phyloP scores from a whole-genome alignment of 2,329 filamentous ascomycete genomes.

The Epicoccum nigrum region DNA sequence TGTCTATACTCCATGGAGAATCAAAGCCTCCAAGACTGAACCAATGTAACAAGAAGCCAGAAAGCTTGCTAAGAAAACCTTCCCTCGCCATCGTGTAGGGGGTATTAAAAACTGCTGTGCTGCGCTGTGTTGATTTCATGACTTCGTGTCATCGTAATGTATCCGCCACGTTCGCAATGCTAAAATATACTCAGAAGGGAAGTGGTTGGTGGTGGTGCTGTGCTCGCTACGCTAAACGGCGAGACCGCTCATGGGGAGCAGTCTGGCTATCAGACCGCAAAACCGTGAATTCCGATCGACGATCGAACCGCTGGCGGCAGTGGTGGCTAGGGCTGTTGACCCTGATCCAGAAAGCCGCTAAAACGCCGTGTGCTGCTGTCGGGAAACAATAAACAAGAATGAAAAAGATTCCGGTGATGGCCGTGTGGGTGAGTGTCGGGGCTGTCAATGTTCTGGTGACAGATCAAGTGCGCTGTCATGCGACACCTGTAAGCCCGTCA shows the following conservation, averaged over 20 bases:
- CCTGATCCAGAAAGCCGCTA: conserved; percentile 35
- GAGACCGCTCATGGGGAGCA: conserved; percentile 4
- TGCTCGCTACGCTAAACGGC: conserved; percentile 4
- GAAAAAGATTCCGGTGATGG: conserved; percentile 38
- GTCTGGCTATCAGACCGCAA: conserved; percentile 22
- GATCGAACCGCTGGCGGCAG: conserved; percentile 23
- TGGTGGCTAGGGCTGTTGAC: conserved; percentile 28
- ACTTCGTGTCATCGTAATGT: conserved; percentile 46
- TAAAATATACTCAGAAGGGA: conserved; percentile 40
- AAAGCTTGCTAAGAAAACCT: conserved; percentile 17
- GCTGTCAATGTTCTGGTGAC: conserved; percentile 22
- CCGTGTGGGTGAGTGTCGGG: conserved; percentile 27
- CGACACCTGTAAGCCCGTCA: conserved; percentile 36
- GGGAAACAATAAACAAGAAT: conserved; percentile 50
- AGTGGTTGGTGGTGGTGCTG: conserved; percentile 18
- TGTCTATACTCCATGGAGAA: conserved; percentile 27
- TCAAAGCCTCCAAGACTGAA: conserved; percentile 17
- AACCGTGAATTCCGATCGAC: conserved; percentile 34
- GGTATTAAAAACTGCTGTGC: conserved; percentile 30
- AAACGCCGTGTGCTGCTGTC: conserved; percentile 37
- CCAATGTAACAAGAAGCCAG: conserved; percentile 19
- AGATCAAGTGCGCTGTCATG: conserved; percentile 25
- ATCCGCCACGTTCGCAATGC: conserved; percentile 38
- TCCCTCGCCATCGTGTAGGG: conserved; percentile 20
- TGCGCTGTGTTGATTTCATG: conserved; percentile 37